These are phyloP conservation scores for Fagopyrum tataricum DNA, from an alignment of 148 eudicot genomes.

Conservation along the genomic window DNA sequence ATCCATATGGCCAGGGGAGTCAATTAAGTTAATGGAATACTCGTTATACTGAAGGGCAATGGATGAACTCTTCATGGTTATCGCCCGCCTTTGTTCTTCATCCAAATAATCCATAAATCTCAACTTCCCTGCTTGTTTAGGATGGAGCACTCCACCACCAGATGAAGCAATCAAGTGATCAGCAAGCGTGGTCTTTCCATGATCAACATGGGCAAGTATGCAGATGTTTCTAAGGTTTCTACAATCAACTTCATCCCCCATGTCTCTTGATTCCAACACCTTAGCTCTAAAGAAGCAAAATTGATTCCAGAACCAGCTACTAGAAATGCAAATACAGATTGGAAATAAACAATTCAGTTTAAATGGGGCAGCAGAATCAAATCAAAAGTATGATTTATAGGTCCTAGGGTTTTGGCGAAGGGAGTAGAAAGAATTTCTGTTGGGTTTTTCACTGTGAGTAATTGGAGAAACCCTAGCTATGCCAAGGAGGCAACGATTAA, in stretches of 20 bases:
- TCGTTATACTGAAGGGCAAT: slow-evolving; percentile 49
- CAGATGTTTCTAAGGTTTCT: slow-evolving; percentile 66
- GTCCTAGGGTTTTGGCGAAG: background rate
- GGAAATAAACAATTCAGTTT: background rate
- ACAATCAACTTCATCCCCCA: slow-evolving; percentile 33
- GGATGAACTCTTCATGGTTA: slow-evolving; percentile 91
- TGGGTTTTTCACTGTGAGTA: background rate
- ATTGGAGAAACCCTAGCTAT: background rate
- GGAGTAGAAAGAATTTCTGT: background rate
- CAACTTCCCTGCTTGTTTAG: slow-evolving; percentile 79
- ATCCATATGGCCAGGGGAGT: slow-evolving; percentile 98
- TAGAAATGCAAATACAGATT: background rate
- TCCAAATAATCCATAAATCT: slow-evolving; percentile 82
- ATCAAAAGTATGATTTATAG: background rate
- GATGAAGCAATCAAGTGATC: slow-evolving; percentile 78
- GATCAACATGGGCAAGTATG: slow-evolving; percentile 94
- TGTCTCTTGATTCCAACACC: background rate
- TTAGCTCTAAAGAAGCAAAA: background rate
- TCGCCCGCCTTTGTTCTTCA: slow-evolving; percentile 91
- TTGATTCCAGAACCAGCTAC: background rate
- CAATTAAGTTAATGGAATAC: slow-evolving; percentile 60
- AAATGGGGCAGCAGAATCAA: background rate
- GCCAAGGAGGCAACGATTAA: background rate
- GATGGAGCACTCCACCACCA: slow-evolving; percentile 80
- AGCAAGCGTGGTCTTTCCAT: slow-evolving; percentile 91